Evolutionary conservation across 1,284 basidiomycete species (phyloP).

Genomic region (Ceratobasidium sp.): DNA sequence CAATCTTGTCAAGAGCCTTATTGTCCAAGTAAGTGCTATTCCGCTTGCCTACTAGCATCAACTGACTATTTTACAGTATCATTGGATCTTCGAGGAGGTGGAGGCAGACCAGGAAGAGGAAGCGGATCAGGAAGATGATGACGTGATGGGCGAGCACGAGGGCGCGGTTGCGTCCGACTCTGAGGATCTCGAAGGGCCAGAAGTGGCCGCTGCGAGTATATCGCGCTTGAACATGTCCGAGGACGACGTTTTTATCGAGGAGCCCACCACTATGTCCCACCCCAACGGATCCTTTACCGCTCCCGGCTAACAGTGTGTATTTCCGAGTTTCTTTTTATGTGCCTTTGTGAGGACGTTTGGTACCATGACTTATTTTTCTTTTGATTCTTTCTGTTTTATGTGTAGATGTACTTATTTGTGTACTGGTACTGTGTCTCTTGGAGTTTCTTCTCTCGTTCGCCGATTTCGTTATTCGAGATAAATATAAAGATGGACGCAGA

Average conservation of each 20-base stretch:
- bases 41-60: neutral
- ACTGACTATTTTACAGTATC: slow-evolving; percentile 47
- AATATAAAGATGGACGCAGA: slow-evolving; percentile 14
- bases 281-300: neutral
- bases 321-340: neutral
- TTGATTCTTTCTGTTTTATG: slow-evolving; percentile 24
- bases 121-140: slow-evolving; percentile 35
- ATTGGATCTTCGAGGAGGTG: slow-evolving; percentile 51
- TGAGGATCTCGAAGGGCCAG: slow-evolving; percentile 24
- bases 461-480: neutral
- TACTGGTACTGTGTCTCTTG: slow-evolving; percentile 20
- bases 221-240: slow-evolving; percentile 38
- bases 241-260: slow-evolving; percentile 22
- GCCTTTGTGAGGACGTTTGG: slow-evolving; percentile 8
- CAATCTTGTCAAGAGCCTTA: slow-evolving; percentile 73
- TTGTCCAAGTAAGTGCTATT: slow-evolving; percentile 70
- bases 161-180: slow-evolving; percentile 38
- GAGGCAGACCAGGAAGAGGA: slow-evolving; percentile 48
- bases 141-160: slow-evolving; percentile 16
- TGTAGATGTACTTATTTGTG: slow-evolving; percentile 44
- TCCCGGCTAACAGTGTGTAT: neutral
- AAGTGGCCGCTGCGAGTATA: neutral
- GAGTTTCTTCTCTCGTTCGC: slow-evolving; percentile 1
- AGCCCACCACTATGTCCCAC: neutral
- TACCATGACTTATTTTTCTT: slow-evolving; percentile 39